A percentile compares a stretch with the other conserved stretches of the same genome.
Conservation (phyloP, 768 basidiomycete genomes). For the Melanogaster broomeanus region DNA sequence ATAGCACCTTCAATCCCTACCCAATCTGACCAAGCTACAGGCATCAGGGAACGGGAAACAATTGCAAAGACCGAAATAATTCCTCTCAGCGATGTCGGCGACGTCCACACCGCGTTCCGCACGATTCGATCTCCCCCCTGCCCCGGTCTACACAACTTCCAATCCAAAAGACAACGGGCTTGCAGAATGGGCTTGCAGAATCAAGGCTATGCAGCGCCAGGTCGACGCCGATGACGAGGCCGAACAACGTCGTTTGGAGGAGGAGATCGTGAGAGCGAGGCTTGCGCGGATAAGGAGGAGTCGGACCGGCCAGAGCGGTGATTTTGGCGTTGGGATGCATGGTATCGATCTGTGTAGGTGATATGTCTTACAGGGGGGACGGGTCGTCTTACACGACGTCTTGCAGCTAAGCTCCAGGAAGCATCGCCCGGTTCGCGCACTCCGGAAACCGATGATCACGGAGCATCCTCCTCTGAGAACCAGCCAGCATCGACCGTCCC, state of each 20-base stretch:
- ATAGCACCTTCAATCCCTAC: not conserved
- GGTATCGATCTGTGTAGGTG: slow-evolving; percentile 34
- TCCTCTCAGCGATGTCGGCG: slow-evolving; percentile 26
- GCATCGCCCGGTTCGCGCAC: not conserved
- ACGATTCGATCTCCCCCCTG: slow-evolving; percentile 41
- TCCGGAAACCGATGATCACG: slow-evolving; percentile 12
- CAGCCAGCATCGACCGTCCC: slow-evolving; percentile 1
- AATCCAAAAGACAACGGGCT: slow-evolving; percentile 56
- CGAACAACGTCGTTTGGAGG: slow-evolving; percentile 67
- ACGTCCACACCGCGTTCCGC: slow-evolving; percentile 28
- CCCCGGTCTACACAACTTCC: slow-evolving; percentile 20
- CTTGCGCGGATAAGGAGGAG: slow-evolving; percentile 45
- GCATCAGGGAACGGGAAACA: not conserved
- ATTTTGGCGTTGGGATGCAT: slow-evolving; percentile 41
- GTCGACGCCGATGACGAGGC: slow-evolving; percentile 81
- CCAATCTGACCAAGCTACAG: not conserved
- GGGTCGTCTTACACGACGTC: slow-evolving; percentile 1
- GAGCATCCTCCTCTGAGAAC: slow-evolving; percentile 6
- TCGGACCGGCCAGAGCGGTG: slow-evolving; percentile 34
- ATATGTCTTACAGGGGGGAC: slow-evolving; percentile 3
- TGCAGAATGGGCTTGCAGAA: slow-evolving; percentile 82
- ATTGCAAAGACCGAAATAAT: not conserved
- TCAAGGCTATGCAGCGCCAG: slow-evolving; percentile 77
- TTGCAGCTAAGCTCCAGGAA: slow-evolving; percentile 26
- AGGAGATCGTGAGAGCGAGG: slow-evolving; percentile 52